Conservation (phyloP, 2,329 filamentous ascomycete genomes). For the Ceratocystis eucalypticola region DNA sequence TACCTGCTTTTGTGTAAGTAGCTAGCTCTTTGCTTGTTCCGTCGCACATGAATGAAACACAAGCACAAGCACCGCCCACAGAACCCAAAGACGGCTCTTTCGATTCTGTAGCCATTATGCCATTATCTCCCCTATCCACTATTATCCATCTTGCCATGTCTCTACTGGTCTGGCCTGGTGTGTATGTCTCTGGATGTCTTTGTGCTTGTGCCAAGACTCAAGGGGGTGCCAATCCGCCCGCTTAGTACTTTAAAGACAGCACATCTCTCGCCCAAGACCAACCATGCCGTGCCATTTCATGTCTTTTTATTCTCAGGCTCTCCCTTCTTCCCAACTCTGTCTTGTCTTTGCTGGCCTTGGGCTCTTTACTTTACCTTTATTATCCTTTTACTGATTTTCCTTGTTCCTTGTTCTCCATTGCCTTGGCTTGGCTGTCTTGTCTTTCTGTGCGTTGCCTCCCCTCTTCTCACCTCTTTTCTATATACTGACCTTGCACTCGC, state of each 20-base stretch:
- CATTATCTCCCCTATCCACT: neutral
- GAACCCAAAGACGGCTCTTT: neutral
- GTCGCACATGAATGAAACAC: slow-evolving; percentile 5
- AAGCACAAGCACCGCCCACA: neutral
- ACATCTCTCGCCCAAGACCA: neutral
- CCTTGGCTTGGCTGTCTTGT: neutral
- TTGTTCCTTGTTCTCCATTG: neutral
- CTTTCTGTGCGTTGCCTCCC: neutral
- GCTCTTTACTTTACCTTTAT: neutral
- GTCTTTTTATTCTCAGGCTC: neutral
- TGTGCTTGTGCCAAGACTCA: slow-evolving; percentile 8
- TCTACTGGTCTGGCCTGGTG: neutral
- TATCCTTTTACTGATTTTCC: neutral
- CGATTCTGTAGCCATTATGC: slow-evolving; percentile 3
- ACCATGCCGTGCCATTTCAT: too few relatives aligned
- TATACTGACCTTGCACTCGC: neutral
- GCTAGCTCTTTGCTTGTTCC: slow-evolving; percentile 3
- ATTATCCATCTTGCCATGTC: slow-evolving; percentile 1
- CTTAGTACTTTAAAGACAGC: slow-evolving; percentile 7
- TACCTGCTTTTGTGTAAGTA: slow-evolving; percentile 8
- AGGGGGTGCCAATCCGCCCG: slow-evolving; percentile 1
- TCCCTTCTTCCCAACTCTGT: neutral
- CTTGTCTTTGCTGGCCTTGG: slow-evolving; percentile 8
- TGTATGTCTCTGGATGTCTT: neutral
- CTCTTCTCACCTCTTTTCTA: neutral